These are phyloP conservation scores for Microdochium paspali DNA, from an alignment of 2,329 filamentous ascomycete genomes.

Conservation along the genomic window DNA sequence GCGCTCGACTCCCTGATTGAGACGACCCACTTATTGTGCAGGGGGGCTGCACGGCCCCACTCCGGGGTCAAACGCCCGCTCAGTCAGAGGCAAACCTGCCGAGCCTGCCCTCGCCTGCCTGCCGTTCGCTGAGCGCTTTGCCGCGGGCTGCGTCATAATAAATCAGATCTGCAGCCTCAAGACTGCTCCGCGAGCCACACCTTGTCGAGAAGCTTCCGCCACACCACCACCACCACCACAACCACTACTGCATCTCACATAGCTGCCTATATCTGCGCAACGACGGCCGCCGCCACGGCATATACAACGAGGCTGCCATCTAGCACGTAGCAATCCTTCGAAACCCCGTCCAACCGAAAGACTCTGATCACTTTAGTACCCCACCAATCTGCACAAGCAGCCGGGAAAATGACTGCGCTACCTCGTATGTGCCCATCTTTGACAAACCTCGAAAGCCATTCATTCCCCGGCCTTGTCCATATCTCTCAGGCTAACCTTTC, in stretches of 20 bases:
- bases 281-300: too few relatives aligned
- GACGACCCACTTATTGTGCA: background rate
- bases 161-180: too few relatives aligned
- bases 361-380: slow-evolving; percentile 1
- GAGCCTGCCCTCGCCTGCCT: too few relatives aligned
- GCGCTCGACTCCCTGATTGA: background rate
- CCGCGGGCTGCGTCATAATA: background rate
- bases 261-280: too few relatives aligned
- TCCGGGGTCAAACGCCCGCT: background rate
- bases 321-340: background rate
- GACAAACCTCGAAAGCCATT: background rate
- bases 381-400: background rate
- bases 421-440: slow-evolving; percentile 15
- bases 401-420: slow-evolving; percentile 17
- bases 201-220: slow-evolving; percentile 7
- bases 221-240: slow-evolving; percentile 5
- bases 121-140: background rate
- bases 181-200: too few relatives aligned
- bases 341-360: background rate
- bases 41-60: background rate
- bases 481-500: too few relatives aligned
- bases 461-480: too few relatives aligned
- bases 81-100: background rate
- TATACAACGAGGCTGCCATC: too few relatives aligned
- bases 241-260: background rate